Percentiles rank a stretch among this genome's conserved stretches.
Conservation (phyloP, 2,329 filamentous ascomycete species). For the Bretziella fagacearum region DNA sequence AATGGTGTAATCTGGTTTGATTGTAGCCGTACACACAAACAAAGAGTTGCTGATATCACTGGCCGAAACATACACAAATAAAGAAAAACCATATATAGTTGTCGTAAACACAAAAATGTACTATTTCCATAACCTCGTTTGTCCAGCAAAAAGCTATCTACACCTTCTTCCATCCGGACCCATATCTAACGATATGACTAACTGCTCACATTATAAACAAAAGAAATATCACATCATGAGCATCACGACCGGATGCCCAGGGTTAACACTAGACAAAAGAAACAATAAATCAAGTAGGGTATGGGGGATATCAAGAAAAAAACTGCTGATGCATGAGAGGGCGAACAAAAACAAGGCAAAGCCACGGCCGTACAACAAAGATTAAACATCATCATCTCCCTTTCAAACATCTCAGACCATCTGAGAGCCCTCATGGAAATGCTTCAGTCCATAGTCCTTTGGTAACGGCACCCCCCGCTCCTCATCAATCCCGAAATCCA, state of each 20-base stretch:
- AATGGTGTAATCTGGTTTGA: no score
- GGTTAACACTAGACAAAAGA: background rate
- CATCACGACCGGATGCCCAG: no score
- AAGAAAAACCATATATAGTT: no score
- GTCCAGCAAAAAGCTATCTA: background rate
- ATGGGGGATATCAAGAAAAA: background rate
- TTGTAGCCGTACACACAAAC: no score
- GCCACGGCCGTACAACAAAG: background rate
- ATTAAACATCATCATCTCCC: background rate
- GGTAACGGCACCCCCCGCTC: slow-evolving; percentile 10
- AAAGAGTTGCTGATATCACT: no score
- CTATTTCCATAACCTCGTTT: background rate
- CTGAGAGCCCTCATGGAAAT: slow-evolving; percentile 3
- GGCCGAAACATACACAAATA: no score
- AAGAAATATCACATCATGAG: no score
- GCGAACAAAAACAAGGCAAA: background rate
- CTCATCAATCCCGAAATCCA: slow-evolving; percentile 24
- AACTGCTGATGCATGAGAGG: background rate
- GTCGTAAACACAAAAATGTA: background rate
- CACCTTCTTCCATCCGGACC: background rate
- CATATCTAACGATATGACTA: no score
- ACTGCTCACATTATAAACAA: background rate
- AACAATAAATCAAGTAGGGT: background rate
- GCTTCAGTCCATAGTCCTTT: slow-evolving; percentile 11
- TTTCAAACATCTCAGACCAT: background rate